phyloP scores from a whole-genome alignment of 176 grass and related monocot genomes.

The Echinochloa phyllopogon region DNA sequence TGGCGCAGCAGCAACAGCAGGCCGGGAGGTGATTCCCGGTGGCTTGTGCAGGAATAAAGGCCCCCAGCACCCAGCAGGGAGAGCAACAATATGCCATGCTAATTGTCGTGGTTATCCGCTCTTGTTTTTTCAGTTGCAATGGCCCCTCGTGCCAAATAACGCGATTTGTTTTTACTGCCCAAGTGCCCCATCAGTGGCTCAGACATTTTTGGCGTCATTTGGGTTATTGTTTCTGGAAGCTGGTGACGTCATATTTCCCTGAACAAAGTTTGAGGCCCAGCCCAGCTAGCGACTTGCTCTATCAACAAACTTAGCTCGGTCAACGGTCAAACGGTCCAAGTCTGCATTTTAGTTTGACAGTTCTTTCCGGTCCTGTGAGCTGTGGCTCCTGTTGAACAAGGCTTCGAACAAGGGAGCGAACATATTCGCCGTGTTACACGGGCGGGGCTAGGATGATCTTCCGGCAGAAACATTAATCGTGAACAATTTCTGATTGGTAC shows the following conservation, averaged over 20 bases:
- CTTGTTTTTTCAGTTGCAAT: background rate
- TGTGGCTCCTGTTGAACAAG: background rate
- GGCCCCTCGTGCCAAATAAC: background rate
- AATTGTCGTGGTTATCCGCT: background rate
- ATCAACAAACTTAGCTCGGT: background rate
- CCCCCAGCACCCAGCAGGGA: too few species aligned
- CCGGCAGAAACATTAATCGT: background rate
- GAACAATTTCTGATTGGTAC: background rate
- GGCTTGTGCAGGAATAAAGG: slow-evolving; percentile 28
- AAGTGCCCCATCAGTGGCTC: background rate
- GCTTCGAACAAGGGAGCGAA: background rate
- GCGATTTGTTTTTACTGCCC: background rate
- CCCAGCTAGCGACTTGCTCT: too few species aligned
- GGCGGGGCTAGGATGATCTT: background rate
- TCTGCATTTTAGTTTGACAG: background rate
- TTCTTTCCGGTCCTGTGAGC: background rate
- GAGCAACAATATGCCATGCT: background rate
- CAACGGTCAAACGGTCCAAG: background rate
- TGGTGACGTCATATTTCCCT: background rate
- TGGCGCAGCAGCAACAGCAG: background rate
- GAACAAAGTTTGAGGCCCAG: background rate
- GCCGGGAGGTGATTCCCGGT: too few species aligned
- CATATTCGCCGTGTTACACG: background rate
- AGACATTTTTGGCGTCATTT: slow-evolving; percentile 1
- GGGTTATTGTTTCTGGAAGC: background rate